These are phyloP conservation scores for Fulvia fulva DNA, from an alignment of 2,329 filamentous ascomycete species.

Conservation along the genomic window DNA sequence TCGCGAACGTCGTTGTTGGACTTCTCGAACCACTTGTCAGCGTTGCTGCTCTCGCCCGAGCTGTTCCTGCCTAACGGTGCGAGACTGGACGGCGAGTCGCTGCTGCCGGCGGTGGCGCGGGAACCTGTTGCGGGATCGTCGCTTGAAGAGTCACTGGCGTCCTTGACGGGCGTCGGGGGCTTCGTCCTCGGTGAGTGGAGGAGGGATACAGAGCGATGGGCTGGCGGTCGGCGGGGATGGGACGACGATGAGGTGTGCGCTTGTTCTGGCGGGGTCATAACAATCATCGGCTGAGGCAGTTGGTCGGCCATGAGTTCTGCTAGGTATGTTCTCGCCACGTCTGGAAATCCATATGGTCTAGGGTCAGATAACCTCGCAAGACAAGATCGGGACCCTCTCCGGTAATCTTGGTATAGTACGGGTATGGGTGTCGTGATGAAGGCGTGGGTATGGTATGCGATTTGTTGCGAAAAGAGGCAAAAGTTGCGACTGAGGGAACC, in stretches of 20 bases:
- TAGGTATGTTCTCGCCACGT: neutral
- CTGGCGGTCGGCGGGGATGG: conserved; percentile 38
- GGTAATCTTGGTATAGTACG: neutral
- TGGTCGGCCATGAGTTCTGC: conserved; percentile 6
- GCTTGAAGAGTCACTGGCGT: conserved; percentile 22
- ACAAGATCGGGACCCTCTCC: neutral
- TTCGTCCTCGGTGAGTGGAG: conserved; percentile 35
- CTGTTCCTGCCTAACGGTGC: conserved; percentile 39
- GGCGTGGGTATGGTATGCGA: neutral
- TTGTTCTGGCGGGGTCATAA: conserved; percentile 20
- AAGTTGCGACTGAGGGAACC: too few relatives aligned
- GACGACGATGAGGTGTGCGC: conserved; percentile 4
- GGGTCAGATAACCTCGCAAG: neutral
- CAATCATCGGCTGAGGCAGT: conserved; percentile 18
- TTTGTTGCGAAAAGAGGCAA: neutral
- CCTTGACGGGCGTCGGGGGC: conserved; percentile 8
- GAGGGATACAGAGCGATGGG: conserved; percentile 46
- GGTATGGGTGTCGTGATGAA: neutral
- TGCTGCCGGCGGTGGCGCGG: conserved; percentile 7
- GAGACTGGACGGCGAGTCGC: conserved; percentile 38
- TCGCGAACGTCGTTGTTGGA: conserved; percentile 47
- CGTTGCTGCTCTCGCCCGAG: conserved; percentile 50
- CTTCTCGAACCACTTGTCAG: conserved; percentile 50
- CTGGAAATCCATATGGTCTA: conserved; percentile 4
- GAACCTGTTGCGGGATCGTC: conserved; percentile 8